Base-by-base conservation (phyloP, 176 grass and related monocot genomes). In the Olyra latifolia region DNA sequence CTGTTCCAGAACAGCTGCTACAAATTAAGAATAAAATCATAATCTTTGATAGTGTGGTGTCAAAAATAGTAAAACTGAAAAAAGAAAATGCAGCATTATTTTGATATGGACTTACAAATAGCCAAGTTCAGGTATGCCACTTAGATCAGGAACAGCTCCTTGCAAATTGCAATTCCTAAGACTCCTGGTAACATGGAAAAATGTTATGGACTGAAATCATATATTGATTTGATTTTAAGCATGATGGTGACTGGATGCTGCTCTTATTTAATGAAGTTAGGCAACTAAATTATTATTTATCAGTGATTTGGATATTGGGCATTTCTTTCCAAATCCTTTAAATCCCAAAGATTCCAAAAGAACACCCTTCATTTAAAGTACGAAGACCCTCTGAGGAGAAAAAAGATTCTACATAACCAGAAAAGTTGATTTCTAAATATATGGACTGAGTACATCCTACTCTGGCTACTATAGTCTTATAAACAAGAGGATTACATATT, bases 151-250 rank as follows among this genome's bases (percentile, higher is more conserved):
- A 82, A 98, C 68, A 76, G 29, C 68, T 93, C 96, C 96, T 86
- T 87, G 86, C 88, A 98, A 82, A 61, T 72, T 88, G 83, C 96
- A 98, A 75, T 98, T 98, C 66, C 92, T 86, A 66, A 98, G 78
- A 91, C 96, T 98, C 92, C 96, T 98, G 92, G 0, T 56, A 82
- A 82, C 71, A 84, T 80, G 63, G 53, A 70, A 64, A 85, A 59
- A 0, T 8, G 48, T 71, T 54, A 64, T 64, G 59, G 56, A 80
- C 40, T 53, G 44, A 22, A 38, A 8, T 75, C 5, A 57, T 40
- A 62, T 85, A n/a, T 81, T 56, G 3, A 81, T 69, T 80, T 77
- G 45, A 46, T 7, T 75, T 54, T 62, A 69, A 68, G 15, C 3
- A 46, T 39, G 23, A 85, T 69, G 39, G 7, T 64, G 30, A 56